Evolutionary conservation across 2,329 filamentous ascomycete genomes (phyloP).

Genomic region (Trichoderma afroharzianum): DNA sequence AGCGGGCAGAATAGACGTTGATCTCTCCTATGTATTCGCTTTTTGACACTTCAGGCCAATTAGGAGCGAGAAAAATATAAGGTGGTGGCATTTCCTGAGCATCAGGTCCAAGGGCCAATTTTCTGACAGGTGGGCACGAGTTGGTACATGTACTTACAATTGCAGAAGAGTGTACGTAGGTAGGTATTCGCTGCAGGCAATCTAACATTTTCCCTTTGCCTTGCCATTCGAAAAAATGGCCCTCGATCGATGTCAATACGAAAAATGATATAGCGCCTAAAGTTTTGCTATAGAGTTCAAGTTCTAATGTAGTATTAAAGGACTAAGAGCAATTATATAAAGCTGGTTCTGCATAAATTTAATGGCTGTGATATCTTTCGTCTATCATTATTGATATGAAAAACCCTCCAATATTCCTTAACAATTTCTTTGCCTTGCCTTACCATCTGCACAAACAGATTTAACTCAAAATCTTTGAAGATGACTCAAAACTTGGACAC

Average conservation of each 20-base stretch:
- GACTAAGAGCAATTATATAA: not conserved
- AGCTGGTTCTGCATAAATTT: not conserved
- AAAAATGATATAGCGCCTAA: not conserved
- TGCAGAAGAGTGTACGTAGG: not conserved
- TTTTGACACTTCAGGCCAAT: not conserved
- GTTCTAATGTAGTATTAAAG: not conserved
- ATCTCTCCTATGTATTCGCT: not conserved
- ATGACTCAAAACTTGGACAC: not conserved
- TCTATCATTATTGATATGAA: not conserved
- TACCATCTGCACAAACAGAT: not conserved
- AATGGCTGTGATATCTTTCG: not conserved
- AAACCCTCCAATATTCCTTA: not conserved
- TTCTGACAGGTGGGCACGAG: not conserved
- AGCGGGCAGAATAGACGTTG: not conserved
- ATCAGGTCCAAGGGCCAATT: not conserved
- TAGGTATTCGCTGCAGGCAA: not conserved
- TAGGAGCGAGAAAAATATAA: not conserved
- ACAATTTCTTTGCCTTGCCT: not conserved
- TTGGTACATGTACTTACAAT: not conserved
- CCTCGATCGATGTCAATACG: not conserved
- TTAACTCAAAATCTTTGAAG: not conserved
- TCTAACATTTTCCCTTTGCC: not conserved
- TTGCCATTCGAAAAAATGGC: not conserved
- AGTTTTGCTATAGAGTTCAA: not conserved
- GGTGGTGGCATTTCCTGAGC: not conserved